These are phyloP conservation scores for Leptographium lundbergii DNA, from an alignment of 2,329 filamentous ascomycete genomes.

Conservation along the genomic window DNA sequence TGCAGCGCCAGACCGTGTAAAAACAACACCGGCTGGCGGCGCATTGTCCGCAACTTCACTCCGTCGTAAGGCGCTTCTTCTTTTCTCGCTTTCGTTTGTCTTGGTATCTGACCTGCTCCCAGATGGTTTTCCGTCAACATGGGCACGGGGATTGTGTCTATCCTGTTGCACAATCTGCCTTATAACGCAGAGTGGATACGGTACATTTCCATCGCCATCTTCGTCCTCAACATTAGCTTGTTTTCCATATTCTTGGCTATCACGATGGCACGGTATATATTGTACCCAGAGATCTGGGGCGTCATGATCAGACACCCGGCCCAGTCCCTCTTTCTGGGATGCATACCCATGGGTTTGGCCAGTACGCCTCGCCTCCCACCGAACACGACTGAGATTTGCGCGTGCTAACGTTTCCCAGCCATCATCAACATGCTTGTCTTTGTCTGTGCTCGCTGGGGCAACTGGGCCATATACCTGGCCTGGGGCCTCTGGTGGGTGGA, in stretches of 20 bases:
- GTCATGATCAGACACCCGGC: slow-evolving; percentile 49
- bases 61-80: slow-evolving; percentile 24
- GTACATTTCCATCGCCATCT: slow-evolving; percentile 42
- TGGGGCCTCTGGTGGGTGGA: slow-evolving; percentile 44
- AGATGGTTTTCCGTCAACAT: slow-evolving; percentile 42
- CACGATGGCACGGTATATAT: slow-evolving; percentile 40
- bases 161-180: slow-evolving; percentile 44
- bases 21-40: slow-evolving; percentile 18
- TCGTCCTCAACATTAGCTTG: slow-evolving; percentile 40
- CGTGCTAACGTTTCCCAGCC: slow-evolving; percentile 14
- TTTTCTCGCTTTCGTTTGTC: not conserved
- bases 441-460: slow-evolving; percentile 47
- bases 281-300: slow-evolving; percentile 48
- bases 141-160: slow-evolving; percentile 51
- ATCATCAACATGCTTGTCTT: slow-evolving; percentile 47
- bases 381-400: not conserved
- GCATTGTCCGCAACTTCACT: slow-evolving; percentile 29
- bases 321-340: slow-evolving; percentile 50
- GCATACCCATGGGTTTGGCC: slow-evolving; percentile 49
- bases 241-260: slow-evolving; percentile 38
- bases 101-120: not conserved
- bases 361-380: slow-evolving; percentile 16
- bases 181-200: slow-evolving; percentile 40
- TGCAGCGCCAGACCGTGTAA: slow-evolving; percentile 3
- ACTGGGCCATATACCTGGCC: slow-evolving; percentile 33